Percentiles rank a stretch among this genome's conserved stretches.
phyloP scores from a whole-genome alignment of 768 basidiomycete species.

The Mycena galopus region DNA sequence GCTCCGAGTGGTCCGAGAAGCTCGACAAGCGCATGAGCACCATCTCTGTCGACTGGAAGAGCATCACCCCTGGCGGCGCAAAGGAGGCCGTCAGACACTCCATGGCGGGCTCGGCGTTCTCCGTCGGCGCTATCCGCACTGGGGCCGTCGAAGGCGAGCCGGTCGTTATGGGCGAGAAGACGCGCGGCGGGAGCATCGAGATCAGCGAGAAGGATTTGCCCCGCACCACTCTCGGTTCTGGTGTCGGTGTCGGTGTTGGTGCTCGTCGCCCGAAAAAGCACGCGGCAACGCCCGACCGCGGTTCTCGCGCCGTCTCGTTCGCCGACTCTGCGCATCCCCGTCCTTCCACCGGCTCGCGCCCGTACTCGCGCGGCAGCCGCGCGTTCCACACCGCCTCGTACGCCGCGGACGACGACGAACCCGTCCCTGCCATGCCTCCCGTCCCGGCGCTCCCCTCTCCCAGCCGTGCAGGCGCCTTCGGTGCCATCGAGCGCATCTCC shows the following conservation, averaged over 20 bases:
- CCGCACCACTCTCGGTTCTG: constrained; percentile 52
- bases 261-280: constrained; percentile 47
- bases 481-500: not conserved
- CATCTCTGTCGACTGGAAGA: constrained; percentile 83
- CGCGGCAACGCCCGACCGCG: constrained; percentile 53
- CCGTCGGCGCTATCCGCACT: constrained; percentile 68
- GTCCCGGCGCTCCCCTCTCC: constrained; percentile 50
- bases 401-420: constrained; percentile 23
- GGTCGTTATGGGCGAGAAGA: constrained; percentile 51
- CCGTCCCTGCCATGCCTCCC: constrained; percentile 48
- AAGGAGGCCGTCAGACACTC: constrained; percentile 79
- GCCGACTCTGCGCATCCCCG: constrained; percentile 54
- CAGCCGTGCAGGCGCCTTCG: constrained; percentile 29
- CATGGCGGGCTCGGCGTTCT: constrained; percentile 69
- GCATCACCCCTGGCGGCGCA: constrained; percentile 77
- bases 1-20: constrained; percentile 71
- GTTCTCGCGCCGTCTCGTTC: constrained; percentile 66
- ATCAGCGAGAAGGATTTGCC: constrained; percentile 39
- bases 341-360: constrained; percentile 50
- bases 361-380: constrained; percentile 43
- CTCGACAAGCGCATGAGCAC: constrained; percentile 89
- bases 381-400: constrained; percentile 55
- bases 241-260: constrained; percentile 65
- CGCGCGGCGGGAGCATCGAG: constrained; percentile 49
- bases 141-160: constrained; percentile 61